Conservation (phyloP, 495 filamentous ascomycete species). For the Cudoniella acicularis region DNA sequence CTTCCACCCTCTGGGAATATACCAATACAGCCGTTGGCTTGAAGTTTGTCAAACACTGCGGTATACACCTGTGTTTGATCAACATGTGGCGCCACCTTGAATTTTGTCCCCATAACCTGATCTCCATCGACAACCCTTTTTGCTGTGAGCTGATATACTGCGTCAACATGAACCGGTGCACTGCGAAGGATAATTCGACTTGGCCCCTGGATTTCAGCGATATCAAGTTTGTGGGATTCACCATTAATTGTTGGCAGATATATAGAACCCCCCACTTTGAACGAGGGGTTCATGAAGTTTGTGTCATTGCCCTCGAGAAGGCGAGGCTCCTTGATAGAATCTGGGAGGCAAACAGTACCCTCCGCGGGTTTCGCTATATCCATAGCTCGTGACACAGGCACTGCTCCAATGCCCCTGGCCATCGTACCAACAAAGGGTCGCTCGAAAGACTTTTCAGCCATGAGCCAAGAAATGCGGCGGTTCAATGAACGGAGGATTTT, state of each 20-base stretch:
- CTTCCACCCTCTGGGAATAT: conserved; percentile 97
- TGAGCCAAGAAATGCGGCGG: conserved; percentile 17
- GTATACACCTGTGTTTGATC: conserved; percentile 89
- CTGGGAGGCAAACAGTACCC: conserved; percentile 82
- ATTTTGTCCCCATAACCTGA: conserved; percentile 67
- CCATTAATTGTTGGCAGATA: conserved; percentile 81
- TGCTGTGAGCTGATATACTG: conserved; percentile 72
- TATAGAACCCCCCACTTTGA: conserved; percentile 72
- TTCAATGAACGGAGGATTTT: conserved; percentile 9
- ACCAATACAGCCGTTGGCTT: conserved; percentile 81
- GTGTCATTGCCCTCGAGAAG: conserved; percentile 76
- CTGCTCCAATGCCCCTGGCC: not conserved
- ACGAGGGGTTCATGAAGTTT: conserved; percentile 64
- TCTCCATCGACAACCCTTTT: conserved; percentile 60
- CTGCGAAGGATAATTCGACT: conserved; percentile 83
- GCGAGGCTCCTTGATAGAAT: conserved; percentile 74
- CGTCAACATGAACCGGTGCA: conserved; percentile 63
- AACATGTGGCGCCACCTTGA: conserved; percentile 85
- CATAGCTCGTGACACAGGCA: conserved; percentile 80
- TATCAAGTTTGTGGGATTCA: conserved; percentile 68
- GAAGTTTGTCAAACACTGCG: conserved; percentile 77
- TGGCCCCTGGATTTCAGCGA: conserved; percentile 70
- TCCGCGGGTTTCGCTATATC: conserved; percentile 72
- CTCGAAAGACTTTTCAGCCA: conserved; percentile 11
- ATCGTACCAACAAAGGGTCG: conserved; percentile 3